These are phyloP conservation scores for Tolypocladium sp. DNA, from an alignment of 2,329 filamentous ascomycete genomes.

Conservation along the genomic window DNA sequence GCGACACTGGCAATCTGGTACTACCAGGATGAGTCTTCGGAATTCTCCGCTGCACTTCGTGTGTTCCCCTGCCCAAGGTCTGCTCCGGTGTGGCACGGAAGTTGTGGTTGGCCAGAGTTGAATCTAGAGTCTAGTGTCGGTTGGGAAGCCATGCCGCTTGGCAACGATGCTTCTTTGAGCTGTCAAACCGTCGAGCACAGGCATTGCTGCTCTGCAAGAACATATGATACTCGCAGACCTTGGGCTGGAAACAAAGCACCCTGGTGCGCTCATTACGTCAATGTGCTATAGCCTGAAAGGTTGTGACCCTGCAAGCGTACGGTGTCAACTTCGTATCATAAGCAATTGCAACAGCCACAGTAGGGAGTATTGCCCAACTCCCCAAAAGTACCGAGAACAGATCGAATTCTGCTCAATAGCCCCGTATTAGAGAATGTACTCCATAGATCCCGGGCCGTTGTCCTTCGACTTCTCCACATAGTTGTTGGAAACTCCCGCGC, in stretches of 20 bases:
- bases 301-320: too few species aligned
- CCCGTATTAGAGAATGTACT: background rate
- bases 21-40: background rate
- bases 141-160: background rate
- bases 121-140: background rate
- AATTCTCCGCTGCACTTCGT: background rate
- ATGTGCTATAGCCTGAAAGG: background rate
- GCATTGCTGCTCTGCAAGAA: background rate
- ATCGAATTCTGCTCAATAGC: background rate
- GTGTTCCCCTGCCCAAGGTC: background rate
- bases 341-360: background rate
- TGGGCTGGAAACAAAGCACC: background rate
- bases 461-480: background rate
- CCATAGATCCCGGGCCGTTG: background rate
- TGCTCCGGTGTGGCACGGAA: background rate
- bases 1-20: background rate
- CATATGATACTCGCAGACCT: background rate
- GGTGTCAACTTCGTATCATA: background rate
- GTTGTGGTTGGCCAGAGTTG: background rate
- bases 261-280: background rate
- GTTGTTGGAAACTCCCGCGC: background rate
- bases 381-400: background rate
- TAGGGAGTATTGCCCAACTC: too few species aligned
- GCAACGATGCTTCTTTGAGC: background rate
- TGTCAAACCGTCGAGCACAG: background rate